Percentiles rank a stretch among this genome's conserved stretches.
Evolutionary conservation across 2,329 filamentous ascomycete genomes (phyloP).

Genomic region (Atkinsonella texensis): DNA sequence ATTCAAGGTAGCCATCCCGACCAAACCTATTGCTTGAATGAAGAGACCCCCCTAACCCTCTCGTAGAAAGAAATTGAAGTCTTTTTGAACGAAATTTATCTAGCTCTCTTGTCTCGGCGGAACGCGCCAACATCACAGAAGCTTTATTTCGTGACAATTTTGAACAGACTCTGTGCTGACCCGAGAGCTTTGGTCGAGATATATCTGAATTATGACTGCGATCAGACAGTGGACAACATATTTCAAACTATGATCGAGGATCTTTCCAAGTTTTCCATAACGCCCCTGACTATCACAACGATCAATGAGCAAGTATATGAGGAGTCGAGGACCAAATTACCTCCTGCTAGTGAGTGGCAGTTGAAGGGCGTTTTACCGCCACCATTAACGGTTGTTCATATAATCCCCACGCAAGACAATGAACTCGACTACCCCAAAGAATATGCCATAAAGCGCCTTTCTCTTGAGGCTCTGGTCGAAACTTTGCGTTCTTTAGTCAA

Average conservation of each 20-base stretch:
- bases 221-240: constrained; percentile 90
- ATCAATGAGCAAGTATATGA: constrained; percentile 78
- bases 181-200: constrained; percentile 84
- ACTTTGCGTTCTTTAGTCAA: constrained; percentile 81
- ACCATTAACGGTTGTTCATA: constrained; percentile 68
- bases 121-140: constrained; percentile 85
- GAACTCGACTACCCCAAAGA: constrained; percentile 73
- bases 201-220: constrained; percentile 97
- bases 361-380: constrained; percentile 75
- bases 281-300: constrained; percentile 61
- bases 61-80: constrained; percentile 87
- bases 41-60: constrained; percentile 11
- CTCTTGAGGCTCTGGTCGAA: constrained; percentile 79
- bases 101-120: constrained; percentile 79
- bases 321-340: constrained; percentile 56
- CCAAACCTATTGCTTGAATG: not conserved
- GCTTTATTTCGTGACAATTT: constrained; percentile 75
- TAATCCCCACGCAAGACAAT: constrained; percentile 44
- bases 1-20: constrained; percentile 58
- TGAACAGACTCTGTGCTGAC: constrained; percentile 75
- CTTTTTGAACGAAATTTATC: constrained; percentile 93
- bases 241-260: constrained; percentile 94
- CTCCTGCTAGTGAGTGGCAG: constrained; percentile 66
- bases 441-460: constrained; percentile 81
- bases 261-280: constrained; percentile 73